Evolutionary conservation across 306 rosid species (phyloP), one percentile per base, ranked within the genome.

Genomic region (Ormosia emarginata): DNA sequence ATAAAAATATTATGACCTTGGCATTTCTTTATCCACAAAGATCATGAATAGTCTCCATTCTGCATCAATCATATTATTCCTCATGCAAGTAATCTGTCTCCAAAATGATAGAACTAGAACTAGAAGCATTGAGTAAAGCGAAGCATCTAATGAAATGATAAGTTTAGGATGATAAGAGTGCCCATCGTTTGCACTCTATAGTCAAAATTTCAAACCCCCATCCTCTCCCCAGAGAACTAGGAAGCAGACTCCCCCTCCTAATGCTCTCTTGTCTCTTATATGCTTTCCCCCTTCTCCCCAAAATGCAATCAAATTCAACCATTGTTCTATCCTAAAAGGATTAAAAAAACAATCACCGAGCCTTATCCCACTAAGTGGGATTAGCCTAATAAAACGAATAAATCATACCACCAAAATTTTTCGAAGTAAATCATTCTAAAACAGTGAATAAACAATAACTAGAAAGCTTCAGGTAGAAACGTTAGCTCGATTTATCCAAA

Each of bases 401-500:
- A 52, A 56, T 67, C 39, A 15, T 59, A 68, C 29, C 68, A 79
- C 58, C 29, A 18, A 18, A 15, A 13, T 11, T 29, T 39, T 5
- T 29, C 49, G 40, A 56, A 58, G 66, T 36, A 43, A 36, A 43
- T 37, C 24, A 30, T 46, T 44, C n/a, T 76, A 14, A 46, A 59
- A 62, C 15, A n/a, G 49, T 2, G 14, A 68, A 57, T 65, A 34
- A 53, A 81, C 34, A 67, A 74, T 15, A 52, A 75, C 40, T 29
- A 13, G 61, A 55, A 39, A 69, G 34, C 67, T 80, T 70, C 71
- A 53, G 32, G 63, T n/a, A 67, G 33, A 57, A 58, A 65, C 32
- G 53, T 41, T 24, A 57, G 36, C 65, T 76, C 3, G 33, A 57
- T n/a, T 64, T 29, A 63, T 71, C 75, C 74, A 69, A 77, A 77